A percentile compares a stretch with the other conserved stretches of the same genome.
Conservation (phyloP, 176 grass and related monocot species). For the Pharus latifolius region DNA sequence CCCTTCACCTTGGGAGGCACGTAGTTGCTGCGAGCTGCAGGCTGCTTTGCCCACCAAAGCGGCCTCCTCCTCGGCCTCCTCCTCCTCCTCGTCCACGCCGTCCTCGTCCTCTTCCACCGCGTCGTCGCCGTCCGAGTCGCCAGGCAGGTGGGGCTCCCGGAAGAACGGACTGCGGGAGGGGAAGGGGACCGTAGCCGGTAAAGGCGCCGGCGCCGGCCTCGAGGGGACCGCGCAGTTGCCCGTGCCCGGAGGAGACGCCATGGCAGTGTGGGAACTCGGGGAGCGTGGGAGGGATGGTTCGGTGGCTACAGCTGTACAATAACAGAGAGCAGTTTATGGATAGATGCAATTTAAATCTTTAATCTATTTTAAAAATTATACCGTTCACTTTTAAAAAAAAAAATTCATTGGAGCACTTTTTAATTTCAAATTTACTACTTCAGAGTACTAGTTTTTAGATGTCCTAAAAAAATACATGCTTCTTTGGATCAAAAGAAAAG, state of each 20-base stretch:
- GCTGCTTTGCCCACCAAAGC: not conserved
- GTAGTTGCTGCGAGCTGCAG: slow-evolving; percentile 3
- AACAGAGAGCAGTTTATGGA: too few species aligned
- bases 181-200: slow-evolving; percentile 6
- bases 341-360: too few species aligned
- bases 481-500: too few species aligned
- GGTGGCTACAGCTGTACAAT: too few species aligned
- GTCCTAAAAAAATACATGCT: too few species aligned
- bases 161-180: slow-evolving; percentile 26
- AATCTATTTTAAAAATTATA: too few species aligned
- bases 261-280: not conserved
- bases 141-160: not conserved
- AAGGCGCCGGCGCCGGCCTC: not conserved
- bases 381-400: too few species aligned
- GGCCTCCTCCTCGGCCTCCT: slow-evolving; percentile 19
- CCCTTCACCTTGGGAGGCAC: slow-evolving; percentile 22
- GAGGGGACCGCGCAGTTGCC: not conserved
- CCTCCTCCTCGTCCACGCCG: not conserved
- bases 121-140: slow-evolving; percentile 10
- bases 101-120: slow-evolving; percentile 22
- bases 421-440: too few species aligned
- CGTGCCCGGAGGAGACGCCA: slow-evolving; percentile 28
- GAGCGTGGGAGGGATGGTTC: not conserved
- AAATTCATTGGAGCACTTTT: too few species aligned
- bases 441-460: too few species aligned